phyloP scores from a whole-genome alignment of 192 early-diverging fungal species.

The Backusella psychrophila region DNA sequence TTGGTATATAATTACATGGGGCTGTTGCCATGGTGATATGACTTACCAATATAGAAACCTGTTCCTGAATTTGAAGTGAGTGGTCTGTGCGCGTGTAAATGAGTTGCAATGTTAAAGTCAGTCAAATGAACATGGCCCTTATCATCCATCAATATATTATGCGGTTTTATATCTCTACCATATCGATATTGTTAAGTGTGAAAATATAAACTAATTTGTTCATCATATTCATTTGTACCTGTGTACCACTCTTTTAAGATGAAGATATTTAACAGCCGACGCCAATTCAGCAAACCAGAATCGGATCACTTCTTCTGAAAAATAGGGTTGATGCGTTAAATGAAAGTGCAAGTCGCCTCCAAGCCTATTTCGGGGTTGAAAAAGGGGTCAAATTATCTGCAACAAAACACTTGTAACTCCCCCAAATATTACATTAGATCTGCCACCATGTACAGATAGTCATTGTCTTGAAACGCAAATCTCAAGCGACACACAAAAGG shows the following conservation, averaged over 20 bases:
- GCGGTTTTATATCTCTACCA: conserved; percentile 86
- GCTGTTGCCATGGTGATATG: conserved; percentile 50
- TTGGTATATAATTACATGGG: too few relatives aligned
- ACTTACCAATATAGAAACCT: conserved; percentile 86
- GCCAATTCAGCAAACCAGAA: conserved; percentile 89
- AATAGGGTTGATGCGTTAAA: conserved; percentile 61
- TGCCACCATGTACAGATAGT: conserved; percentile 86
- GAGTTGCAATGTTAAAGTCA: conserved; percentile 95
- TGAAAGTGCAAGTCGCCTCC: conserved; percentile 88
- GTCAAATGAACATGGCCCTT: conserved; percentile 89
- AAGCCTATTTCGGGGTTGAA: conserved; percentile 41
- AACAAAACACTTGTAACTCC: too few relatives aligned
- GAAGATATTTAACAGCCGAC: conserved; percentile 80
- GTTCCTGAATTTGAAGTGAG: conserved; percentile 88
- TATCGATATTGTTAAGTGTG: background rate
- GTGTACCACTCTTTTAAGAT: conserved; percentile 82
- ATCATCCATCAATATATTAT: conserved; percentile 80
- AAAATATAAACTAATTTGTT: background rate
- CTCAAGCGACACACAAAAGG: conserved; percentile 71
- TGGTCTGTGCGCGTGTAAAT: conserved; percentile 51
- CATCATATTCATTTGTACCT: conserved; percentile 38
- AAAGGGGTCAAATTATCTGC: too few relatives aligned
- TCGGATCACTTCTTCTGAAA: conserved; percentile 74
- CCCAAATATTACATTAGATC: conserved; percentile 71
- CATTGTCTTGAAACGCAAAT: conserved; percentile 89